Conservation (phyloP, 2,329 filamentous ascomycete species). For the Epichloe sibirici region DNA sequence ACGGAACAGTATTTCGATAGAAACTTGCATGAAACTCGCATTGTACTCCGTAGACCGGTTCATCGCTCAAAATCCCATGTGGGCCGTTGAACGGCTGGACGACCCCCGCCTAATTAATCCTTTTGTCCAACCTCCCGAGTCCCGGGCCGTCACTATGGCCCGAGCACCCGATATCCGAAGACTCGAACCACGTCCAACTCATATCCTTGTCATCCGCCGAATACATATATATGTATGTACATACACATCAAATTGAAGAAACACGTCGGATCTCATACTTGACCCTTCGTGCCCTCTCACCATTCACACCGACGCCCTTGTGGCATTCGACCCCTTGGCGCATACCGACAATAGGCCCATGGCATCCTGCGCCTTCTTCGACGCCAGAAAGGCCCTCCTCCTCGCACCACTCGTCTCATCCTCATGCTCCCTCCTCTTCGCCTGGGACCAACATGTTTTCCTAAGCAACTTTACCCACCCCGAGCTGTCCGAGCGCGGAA, state of each 20-base stretch:
- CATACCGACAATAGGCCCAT: slow-evolving; percentile 11
- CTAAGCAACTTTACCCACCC: slow-evolving; percentile 23
- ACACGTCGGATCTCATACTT: no score
- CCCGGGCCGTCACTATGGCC: neutral
- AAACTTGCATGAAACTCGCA: no score
- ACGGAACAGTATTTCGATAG: no score
- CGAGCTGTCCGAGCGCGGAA: slow-evolving; percentile 17
- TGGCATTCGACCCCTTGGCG: neutral
- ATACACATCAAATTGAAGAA: neutral
- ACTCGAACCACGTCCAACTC: no score
- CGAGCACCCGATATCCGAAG: neutral
- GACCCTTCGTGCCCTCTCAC: no score
- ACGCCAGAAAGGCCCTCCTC: slow-evolving; percentile 26
- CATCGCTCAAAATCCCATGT: neutral
- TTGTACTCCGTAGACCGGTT: no score
- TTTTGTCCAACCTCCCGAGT: no score
- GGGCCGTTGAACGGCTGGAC: neutral
- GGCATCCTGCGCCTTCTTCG: slow-evolving; percentile 26
- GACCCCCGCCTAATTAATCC: neutral
- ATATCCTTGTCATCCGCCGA: neutral
- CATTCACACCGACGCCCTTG: neutral
- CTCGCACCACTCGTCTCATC: slow-evolving; percentile 34
- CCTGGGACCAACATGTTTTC: slow-evolving; percentile 32
- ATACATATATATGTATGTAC: no score
- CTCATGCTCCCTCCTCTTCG: slow-evolving; percentile 32